These are phyloP conservation scores for Rhododendron williamsianum DNA, from an alignment of 148 eudicot genomes.

Conservation along the genomic window DNA sequence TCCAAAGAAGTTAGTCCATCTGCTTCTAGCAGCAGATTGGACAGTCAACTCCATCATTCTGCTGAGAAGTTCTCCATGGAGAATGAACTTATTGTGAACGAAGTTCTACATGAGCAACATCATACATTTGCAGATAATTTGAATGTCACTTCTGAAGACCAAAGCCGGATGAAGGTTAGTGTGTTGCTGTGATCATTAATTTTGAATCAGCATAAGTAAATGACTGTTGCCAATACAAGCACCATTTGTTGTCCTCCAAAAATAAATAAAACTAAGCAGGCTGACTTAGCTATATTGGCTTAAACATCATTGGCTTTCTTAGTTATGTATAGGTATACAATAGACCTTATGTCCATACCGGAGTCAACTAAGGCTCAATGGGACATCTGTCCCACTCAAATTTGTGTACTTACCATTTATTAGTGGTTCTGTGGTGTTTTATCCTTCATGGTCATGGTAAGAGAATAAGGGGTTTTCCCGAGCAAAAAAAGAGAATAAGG, in stretches of 20 bases:
- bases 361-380: not conserved
- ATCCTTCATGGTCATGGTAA: not conserved
- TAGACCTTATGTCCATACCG: not conserved
- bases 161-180: constrained; percentile 52
- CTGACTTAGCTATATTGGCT: no score
- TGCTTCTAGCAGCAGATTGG: constrained; percentile 20
- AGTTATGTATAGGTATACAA: not conserved
- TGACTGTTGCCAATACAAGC: not conserved
- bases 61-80: constrained; percentile 34
- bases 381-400: not conserved
- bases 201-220: not conserved
- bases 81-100: constrained; percentile 79
- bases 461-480: not conserved
- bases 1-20: constrained; percentile 32
- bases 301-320: not conserved
- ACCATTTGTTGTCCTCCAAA: not conserved
- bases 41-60: constrained; percentile 9
- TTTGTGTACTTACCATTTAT: not conserved
- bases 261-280: not conserved
- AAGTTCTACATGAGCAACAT: constrained; percentile 62
- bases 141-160: constrained; percentile 36
- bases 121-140: constrained; percentile 43
- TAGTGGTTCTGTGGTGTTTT: not conserved
- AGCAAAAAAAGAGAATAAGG: no score
- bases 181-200: constrained; percentile 11